Evolutionary conservation across 805 yeast genomes (phyloP), one percentile per base, ranked within the genome.

Genomic region (Gaillardinia entomophila): DNA sequence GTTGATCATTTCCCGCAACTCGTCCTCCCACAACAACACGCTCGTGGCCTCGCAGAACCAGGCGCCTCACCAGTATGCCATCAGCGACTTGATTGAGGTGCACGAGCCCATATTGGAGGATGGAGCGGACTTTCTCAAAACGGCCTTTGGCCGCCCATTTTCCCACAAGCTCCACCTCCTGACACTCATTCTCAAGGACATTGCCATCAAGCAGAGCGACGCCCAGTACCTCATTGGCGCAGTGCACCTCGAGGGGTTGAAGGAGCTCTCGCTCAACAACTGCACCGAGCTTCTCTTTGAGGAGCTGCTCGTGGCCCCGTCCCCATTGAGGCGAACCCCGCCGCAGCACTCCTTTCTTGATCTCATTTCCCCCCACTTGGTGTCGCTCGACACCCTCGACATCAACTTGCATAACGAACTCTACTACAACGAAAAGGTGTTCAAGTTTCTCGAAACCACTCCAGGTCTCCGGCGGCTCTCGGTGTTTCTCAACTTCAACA

Each of bases 1-100:
- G n/a, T 35, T 51, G 14, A 42, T 41, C 12, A 38, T 51, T 16
- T 38, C 42, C 5, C 36, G 35, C 10, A 32, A 28, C 28, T 32
- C 30, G 5, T 23, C 33, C 11, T n/a, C 12, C 18, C 10, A 28
- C 26, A 12, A 23, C 14, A 7, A 20, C 11, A n/a, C 16, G 22
- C 6, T 28, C 12, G 17, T 6, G 12, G 16, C 12, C 16, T 12
- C 31, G 12, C 16, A 22, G 12, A 12, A 14, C 7, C 24, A 16
- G 12, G 12, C 15, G 6, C 14, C 16, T 2, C 26, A 18, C 28
- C 4, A 12, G 12, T 14, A 12, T 4, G 13, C 8, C 7, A 23
- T 22, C 13, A 13, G 30, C 16, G 12, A 31, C 8, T 25, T 26
- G 24, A 24, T 36, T 14, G 26, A 23, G 7, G 31, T 29, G 12